These are phyloP conservation scores for Alternaria longipes DNA, from an alignment of 2,329 filamentous ascomycete genomes.

Conservation along the genomic window DNA sequence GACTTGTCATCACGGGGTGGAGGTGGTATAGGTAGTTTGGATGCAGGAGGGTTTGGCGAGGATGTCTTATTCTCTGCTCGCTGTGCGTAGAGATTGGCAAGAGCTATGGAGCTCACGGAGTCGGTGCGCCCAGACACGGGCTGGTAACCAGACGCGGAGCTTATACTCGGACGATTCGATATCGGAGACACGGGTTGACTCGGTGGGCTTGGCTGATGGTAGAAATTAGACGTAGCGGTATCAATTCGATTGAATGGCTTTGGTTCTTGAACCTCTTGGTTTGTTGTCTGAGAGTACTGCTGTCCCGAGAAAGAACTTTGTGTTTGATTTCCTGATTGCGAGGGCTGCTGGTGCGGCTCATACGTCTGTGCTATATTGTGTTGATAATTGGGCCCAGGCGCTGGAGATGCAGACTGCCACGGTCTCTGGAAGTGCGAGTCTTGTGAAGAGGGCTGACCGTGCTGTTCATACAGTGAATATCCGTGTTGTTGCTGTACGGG, in stretches of 20 bases:
- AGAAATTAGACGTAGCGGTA: conserved; percentile 36
- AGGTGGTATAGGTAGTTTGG: conserved; percentile 33
- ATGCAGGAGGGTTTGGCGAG: conserved; percentile 36
- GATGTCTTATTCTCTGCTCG: conserved; percentile 32
- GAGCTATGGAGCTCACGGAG: conserved; percentile 46
- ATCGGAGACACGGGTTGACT: conserved; percentile 48
- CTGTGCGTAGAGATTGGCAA: conserved; percentile 41
- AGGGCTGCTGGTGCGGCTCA: conserved; percentile 22
- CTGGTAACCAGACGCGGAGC: conserved; percentile 29
- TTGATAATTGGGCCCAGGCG: conserved; percentile 18
- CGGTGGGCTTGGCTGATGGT: conserved; percentile 38
- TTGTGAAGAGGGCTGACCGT: conserved; percentile 18
- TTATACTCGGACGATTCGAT: conserved; percentile 38
- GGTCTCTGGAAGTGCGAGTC: conserved; percentile 29
- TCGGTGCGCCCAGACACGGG: conserved; percentile 33
- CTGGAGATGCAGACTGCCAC: conserved; percentile 31
- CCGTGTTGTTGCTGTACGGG: conserved; percentile 10
- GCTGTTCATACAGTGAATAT: conserved; percentile 20
- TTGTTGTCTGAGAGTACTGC: conserved; percentile 26
- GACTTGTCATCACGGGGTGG: conserved; percentile 40
- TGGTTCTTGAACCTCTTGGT: conserved; percentile 38
- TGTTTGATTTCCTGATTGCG: conserved; percentile 36
- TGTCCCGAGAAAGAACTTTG: conserved; percentile 30
- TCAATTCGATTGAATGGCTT: conserved; percentile 38
- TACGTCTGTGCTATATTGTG: conserved; percentile 20